Conservation (phyloP, 257 asterid species). For the Nyctanthes arbortristis region DNA sequence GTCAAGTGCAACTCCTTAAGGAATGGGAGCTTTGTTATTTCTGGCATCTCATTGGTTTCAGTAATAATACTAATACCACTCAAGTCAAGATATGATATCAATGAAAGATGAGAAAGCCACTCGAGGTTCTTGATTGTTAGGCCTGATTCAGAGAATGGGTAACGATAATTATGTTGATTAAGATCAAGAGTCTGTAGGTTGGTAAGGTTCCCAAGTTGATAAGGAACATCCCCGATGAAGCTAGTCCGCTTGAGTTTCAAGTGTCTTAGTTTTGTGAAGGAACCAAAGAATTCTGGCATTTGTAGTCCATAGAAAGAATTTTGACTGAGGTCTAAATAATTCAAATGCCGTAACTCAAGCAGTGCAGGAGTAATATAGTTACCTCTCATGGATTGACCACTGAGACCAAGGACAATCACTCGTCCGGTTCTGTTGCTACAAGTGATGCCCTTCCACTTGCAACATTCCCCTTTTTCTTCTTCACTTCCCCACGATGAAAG, state of each 20-base stretch:
- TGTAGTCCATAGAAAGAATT: not conserved
- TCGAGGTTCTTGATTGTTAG: not conserved
- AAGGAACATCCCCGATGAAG: too few species aligned
- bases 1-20: conserved; percentile 13
- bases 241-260: not conserved
- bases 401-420: conserved; percentile 13
- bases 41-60: conserved; percentile 2
- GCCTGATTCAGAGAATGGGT: not conserved
- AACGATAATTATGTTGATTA: too few species aligned
- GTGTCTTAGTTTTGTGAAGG: not conserved
- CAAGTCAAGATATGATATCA: not conserved
- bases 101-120: conserved; percentile 10
- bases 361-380: not conserved
- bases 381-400: not conserved
- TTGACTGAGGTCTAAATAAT: conserved; percentile 6
- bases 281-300: conserved; percentile 1
- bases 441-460: conserved; percentile 13
- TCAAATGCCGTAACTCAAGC: conserved; percentile 16
- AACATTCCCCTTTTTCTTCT: conserved; percentile 9
- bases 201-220: not conserved
- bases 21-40: conserved; percentile 16
- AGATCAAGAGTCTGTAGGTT: conserved; percentile 8
- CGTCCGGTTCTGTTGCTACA: conserved; percentile 18
- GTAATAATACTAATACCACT: not conserved
- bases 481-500: conserved; percentile 21